These are phyloP conservation scores for Jamesozyma lodderae DNA, from an alignment of 805 yeast genomes.

Conservation along the genomic window DNA sequence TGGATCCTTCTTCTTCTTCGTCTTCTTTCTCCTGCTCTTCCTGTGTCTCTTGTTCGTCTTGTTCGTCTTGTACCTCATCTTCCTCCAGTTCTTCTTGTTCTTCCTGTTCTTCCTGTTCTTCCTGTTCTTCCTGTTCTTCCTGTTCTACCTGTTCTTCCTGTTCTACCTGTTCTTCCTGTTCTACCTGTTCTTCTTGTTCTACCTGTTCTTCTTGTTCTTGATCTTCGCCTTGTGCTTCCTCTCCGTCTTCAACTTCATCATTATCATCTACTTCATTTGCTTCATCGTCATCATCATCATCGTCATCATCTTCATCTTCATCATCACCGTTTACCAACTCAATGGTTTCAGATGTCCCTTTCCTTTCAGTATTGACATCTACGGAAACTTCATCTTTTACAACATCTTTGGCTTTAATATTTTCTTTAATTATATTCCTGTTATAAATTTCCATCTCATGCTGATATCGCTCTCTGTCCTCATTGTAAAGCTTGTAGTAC, in stretches of 20 bases:
- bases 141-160: constrained; percentile 4
- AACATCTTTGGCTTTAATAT: not conserved
- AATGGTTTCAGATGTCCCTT: not conserved
- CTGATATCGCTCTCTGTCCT: constrained; percentile 67
- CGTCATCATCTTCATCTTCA: constrained; percentile 1
- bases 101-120: constrained; percentile 5
- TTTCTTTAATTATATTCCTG: not conserved
- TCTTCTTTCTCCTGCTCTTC: not conserved
- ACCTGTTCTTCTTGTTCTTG: constrained; percentile 3
- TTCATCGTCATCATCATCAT: constrained; percentile 4
- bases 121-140: constrained; percentile 3
- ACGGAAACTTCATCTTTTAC: constrained; percentile 1
- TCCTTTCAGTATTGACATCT: not conserved
- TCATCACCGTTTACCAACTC: not conserved
- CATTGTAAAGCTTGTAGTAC: constrained; percentile 65
- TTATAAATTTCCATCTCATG: constrained; percentile 55
- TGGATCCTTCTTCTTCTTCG: constrained; percentile 3
- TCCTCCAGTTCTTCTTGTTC: constrained; percentile 25
- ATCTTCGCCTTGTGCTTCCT: constrained; percentile 3
- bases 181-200: constrained; percentile 1
- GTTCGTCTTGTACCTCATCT: constrained; percentile 27
- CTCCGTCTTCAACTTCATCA: constrained; percentile 1
- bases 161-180: constrained; percentile 5
- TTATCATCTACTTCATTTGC: constrained; percentile 8
- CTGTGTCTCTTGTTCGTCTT: constrained; percentile 18